A percentile compares a stretch with the other conserved stretches of the same genome.
These are phyloP conservation scores for Telfairia occidentalis DNA, from an alignment of 331 rosid genomes.

Conservation along the genomic window DNA sequence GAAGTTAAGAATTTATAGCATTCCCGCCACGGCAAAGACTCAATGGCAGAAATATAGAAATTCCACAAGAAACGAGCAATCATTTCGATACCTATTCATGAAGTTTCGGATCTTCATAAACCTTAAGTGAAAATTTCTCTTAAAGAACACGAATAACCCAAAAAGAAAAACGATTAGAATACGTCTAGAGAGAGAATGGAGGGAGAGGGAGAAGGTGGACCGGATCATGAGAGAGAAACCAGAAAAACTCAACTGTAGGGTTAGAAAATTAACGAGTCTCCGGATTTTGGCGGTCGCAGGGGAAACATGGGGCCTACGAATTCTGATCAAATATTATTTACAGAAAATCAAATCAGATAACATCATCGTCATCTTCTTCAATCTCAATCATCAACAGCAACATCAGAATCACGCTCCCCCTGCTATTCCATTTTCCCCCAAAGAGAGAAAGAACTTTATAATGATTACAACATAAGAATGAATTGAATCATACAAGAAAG, in stretches of 20 bases:
- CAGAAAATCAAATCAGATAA: neutral
- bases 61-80: neutral
- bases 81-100: slow-evolving; percentile 4
- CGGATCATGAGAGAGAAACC: neutral
- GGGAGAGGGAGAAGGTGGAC: neutral
- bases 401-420: neutral
- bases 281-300: neutral
- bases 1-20: neutral
- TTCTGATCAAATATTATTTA: neutral
- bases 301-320: slow-evolving; percentile 9
- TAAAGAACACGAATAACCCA: neutral
- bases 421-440: neutral
- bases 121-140: neutral
- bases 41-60: neutral
- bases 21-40: neutral
- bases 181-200: neutral
- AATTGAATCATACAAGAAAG: neutral
- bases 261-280: neutral
- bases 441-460: neutral
- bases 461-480: neutral
- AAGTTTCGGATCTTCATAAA: neutral
- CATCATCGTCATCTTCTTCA: neutral
- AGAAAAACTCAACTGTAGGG: neutral
- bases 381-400: neutral
- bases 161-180: neutral